A percentile compares a stretch with the other conserved stretches of the same genome.
Evolutionary conservation across 768 basidiomycete genomes (phyloP).

Genomic region (Lentinula sp.): DNA sequence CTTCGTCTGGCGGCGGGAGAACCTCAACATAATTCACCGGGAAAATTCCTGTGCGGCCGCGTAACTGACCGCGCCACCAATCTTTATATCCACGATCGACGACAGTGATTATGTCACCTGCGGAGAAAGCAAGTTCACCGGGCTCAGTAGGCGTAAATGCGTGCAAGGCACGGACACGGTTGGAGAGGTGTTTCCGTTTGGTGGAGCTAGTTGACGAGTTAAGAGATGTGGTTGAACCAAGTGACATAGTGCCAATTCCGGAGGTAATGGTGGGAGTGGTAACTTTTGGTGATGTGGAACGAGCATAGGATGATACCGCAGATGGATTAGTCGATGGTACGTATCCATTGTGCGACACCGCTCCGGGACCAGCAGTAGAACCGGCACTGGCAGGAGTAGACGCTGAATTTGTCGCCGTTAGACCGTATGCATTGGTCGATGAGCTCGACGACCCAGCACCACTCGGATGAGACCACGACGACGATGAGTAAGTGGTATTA

Average conservation of each 20-base stretch:
- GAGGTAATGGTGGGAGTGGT: conserved; percentile 11
- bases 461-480: conserved; percentile 16
- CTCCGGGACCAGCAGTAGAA: neutral
- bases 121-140: conserved; percentile 87
- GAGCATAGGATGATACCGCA: neutral
- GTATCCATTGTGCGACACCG: neutral
- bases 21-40: conserved; percentile 94
- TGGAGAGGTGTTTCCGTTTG: conserved; percentile 38
- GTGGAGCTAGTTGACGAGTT: conserved; percentile 40
- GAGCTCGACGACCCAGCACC: conserved; percentile 22
- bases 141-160: conserved; percentile 83
- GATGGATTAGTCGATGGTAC: neutral
- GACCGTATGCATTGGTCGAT: neutral
- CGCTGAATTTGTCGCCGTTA: neutral
- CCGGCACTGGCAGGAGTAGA: neutral
- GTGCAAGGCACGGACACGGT: conserved; percentile 85
- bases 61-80: conserved; percentile 95
- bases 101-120: conserved; percentile 92
- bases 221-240: conserved; percentile 53
- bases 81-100: conserved; percentile 91
- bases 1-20: conserved; percentile 75
- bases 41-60: conserved; percentile 90
- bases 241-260: conserved; percentile 6
- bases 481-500: conserved; percentile 17
- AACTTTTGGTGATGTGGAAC: conserved; percentile 3